Percentiles rank a stretch among this genome's conserved stretches.
Conservation (phyloP, 1,284 basidiomycete genomes). For the Cryptococcus sp. region DNA sequence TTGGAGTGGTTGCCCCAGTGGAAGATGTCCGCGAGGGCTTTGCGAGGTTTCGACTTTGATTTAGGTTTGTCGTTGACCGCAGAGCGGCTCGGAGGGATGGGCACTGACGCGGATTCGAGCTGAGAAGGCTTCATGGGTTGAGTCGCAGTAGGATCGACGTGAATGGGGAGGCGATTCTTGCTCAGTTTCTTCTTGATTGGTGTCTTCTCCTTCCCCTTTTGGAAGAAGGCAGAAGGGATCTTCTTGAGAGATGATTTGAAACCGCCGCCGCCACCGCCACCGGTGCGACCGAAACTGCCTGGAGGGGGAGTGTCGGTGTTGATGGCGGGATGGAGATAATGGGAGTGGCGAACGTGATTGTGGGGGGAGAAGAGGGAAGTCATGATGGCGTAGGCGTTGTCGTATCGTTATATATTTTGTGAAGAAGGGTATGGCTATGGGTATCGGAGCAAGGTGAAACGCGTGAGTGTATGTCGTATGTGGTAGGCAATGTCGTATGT, state of each 20-base stretch:
- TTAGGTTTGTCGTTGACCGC: conserved; percentile 17
- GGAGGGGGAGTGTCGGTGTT: conserved; percentile 7
- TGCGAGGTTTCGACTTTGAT: conserved; percentile 33
- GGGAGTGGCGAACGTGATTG: conserved; percentile 17
- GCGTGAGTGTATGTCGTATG: background rate
- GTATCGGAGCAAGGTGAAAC: background rate
- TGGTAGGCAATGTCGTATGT: no score
- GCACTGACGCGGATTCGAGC: background rate
- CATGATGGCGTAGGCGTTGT: conserved; percentile 8
- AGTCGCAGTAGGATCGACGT: conserved; percentile 2
- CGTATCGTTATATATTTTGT: conserved; percentile 4
- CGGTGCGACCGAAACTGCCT: conserved; percentile 5
- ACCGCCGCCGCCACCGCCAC: background rate
- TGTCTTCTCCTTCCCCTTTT: conserved; percentile 23
- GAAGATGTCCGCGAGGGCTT: conserved; percentile 38
- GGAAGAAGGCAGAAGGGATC: conserved; percentile 43
- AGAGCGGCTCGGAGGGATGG: background rate
- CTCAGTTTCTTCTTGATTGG: conserved; percentile 16
- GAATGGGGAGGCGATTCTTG: conserved; percentile 5
- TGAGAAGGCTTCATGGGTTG: conserved; percentile 4
- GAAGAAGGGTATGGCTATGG: background rate
- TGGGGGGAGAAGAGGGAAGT: conserved; percentile 16
- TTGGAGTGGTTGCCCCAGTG: conserved; percentile 28
- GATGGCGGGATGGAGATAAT: conserved; percentile 11
- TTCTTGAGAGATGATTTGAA: conserved; percentile 32